Percentiles rank a stretch among this genome's conserved stretches.
phyloP scores from a whole-genome alignment of 139 green algal genomes.

The Chlorella vulgaris region DNA sequence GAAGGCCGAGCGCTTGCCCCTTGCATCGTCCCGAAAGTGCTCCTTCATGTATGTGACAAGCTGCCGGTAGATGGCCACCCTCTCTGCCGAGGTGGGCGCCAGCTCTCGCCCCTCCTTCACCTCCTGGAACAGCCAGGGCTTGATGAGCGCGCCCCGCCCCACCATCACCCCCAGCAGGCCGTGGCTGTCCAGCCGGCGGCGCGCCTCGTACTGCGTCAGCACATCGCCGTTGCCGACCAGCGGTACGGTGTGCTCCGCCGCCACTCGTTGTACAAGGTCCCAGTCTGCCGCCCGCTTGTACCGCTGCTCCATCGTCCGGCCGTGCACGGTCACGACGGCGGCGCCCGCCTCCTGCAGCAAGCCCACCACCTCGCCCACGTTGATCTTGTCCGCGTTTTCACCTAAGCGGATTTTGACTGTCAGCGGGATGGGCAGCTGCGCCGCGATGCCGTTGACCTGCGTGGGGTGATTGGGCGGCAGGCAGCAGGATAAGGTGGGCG shows the following conservation, averaged over 20 bases:
- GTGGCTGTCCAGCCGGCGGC: constrained; percentile 27
- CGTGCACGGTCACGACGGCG: constrained; percentile 83
- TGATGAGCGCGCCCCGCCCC: constrained; percentile 76
- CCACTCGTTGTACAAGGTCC: constrained; percentile 63
- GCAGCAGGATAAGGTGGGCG: no score
- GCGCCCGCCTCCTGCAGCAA: constrained; percentile 70
- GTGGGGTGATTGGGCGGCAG: neutral
- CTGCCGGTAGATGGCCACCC: constrained; percentile 80
- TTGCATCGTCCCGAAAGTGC: constrained; percentile 83
- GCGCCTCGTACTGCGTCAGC: constrained; percentile 69
- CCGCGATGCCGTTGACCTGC: constrained; percentile 63
- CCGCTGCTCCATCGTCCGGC: constrained; percentile 82
- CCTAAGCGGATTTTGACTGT: constrained; percentile 85
- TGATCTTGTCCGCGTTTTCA: constrained; percentile 66
- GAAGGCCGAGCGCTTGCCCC: constrained; percentile 66
- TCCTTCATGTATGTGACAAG: constrained; percentile 71
- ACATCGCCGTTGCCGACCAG: constrained; percentile 83
- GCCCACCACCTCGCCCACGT: constrained; percentile 62
- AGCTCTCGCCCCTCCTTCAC: constrained; percentile 68
- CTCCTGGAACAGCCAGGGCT: constrained; percentile 89
- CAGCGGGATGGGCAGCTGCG: constrained; percentile 69
- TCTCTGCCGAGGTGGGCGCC: constrained; percentile 58
- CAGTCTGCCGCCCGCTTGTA: constrained; percentile 86
- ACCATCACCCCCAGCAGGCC: constrained; percentile 62
- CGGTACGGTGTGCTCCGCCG: constrained; percentile 42